Evolutionary conservation across 371 early-diverging fungal species (phyloP).

Genomic region (Mortierella sp.): DNA sequence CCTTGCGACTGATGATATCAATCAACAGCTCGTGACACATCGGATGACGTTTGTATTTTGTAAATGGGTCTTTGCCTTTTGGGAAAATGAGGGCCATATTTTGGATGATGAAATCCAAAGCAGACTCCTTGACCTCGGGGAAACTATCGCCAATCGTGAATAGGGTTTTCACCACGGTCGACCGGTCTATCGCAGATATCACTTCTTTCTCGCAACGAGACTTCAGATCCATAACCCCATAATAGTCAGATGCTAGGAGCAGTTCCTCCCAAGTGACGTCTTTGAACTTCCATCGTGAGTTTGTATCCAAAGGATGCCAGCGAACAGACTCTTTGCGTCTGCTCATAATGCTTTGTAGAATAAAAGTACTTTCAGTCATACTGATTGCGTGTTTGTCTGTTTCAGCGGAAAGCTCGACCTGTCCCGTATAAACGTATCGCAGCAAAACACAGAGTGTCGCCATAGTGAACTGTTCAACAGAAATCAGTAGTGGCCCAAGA

Average conservation of each 20-base stretch:
- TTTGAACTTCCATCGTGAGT: not conserved
- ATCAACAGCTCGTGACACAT: not conserved
- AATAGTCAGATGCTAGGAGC: conserved; percentile 5
- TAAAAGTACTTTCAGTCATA: not conserved
- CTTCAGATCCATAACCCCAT: conserved; percentile 1
- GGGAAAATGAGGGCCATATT: not conserved
- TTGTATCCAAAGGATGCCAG: not conserved
- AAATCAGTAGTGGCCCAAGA: not conserved
- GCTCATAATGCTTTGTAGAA: not conserved
- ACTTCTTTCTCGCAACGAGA: not conserved
- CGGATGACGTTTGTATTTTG: conserved; percentile 4
- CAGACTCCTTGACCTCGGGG: not conserved
- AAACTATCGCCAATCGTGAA: not conserved
- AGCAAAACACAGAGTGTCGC: conserved; percentile 10
- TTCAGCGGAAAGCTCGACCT: conserved; percentile 1
- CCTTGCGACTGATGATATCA: conserved; percentile 4
- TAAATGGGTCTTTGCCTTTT: not conserved
- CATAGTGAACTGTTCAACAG: not conserved
- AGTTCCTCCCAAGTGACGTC: conserved; percentile 19
- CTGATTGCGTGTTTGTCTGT: not conserved
- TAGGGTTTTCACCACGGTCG: not conserved
- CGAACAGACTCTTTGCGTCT: not conserved
- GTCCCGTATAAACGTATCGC: conserved; percentile 18
- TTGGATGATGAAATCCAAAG: not conserved
- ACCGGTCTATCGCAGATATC: not conserved